A percentile compares a stretch with the other conserved stretches of the same genome.
phyloP scores from a whole-genome alignment of 2,329 filamentous ascomycete genomes.

The Pyricularia grisea region DNA sequence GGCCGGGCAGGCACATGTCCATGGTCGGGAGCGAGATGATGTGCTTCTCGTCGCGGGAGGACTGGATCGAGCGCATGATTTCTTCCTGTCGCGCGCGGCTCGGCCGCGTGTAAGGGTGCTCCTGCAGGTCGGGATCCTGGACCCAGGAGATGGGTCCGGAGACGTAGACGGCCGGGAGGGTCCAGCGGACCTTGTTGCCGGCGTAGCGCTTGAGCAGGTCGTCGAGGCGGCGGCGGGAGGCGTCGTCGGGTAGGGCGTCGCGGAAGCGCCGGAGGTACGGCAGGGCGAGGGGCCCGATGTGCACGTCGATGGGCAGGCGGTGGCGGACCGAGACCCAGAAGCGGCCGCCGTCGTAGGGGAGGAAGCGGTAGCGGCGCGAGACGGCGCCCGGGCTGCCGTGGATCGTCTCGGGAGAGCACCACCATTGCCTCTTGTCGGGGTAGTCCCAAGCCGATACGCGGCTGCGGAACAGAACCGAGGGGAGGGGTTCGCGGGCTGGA shows the following conservation, averaged over 20 bases:
- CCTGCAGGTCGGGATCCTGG: conserved; percentile 8
- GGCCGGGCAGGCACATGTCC: conserved; percentile 33
- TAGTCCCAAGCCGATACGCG: not conserved
- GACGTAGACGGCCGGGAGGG: conserved; percentile 44
- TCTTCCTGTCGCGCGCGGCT: conserved; percentile 2
- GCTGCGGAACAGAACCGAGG: conserved; percentile 13
- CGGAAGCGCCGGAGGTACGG: conserved; percentile 38
- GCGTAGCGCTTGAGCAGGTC: conserved; percentile 37
- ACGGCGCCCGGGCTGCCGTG: not conserved
- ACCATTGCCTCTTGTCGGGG: conserved; percentile 9
- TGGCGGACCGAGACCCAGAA: conserved; percentile 47
- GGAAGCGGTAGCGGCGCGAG: conserved; percentile 15
- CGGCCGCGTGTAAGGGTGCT: conserved; percentile 3
- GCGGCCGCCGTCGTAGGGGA: conserved; percentile 49
- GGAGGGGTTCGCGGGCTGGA: conserved; percentile 26
- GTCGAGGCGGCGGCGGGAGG: conserved; percentile 23
- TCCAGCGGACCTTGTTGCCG: conserved; percentile 45
- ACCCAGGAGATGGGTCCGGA: conserved; percentile 22
- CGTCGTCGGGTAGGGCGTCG: conserved; percentile 24
- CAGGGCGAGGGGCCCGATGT: conserved; percentile 34
- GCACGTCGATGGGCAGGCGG: conserved; percentile 29
- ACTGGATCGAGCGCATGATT: not conserved
- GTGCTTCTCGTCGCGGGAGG: not conserved
- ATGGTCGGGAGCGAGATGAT: conserved; percentile 46
- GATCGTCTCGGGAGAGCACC: conserved; percentile 18